A percentile compares a stretch with the other conserved stretches of the same genome.
phyloP scores from a whole-genome alignment of 176 grass and related monocot species.

The Pontederia crassipes region DNA sequence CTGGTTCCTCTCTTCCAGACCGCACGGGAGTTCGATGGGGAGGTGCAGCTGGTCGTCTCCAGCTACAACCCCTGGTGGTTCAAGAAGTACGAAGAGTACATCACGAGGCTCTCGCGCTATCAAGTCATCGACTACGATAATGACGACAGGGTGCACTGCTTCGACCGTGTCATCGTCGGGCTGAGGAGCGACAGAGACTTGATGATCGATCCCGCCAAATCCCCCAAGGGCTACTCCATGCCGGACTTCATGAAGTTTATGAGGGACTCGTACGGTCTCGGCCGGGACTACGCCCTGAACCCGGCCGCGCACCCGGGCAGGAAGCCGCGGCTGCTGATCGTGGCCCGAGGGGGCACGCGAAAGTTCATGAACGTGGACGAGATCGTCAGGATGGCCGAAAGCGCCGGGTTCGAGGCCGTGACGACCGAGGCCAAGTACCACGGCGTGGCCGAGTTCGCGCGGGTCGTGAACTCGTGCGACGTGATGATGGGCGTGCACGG shows the following conservation, averaged over 20 bases:
- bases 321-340: slow-evolving; percentile 43
- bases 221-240: slow-evolving; percentile 72
- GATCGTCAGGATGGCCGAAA: not conserved
- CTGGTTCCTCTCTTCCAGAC: slow-evolving; percentile 89
- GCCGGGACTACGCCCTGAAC: slow-evolving; percentile 29
- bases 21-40: slow-evolving; percentile 75
- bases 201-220: slow-evolving; percentile 60
- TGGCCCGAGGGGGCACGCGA: not conserved
- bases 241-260: slow-evolving; percentile 79
- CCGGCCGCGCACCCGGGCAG: slow-evolving; percentile 39
- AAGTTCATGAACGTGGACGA: slow-evolving; percentile 1
- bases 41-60: slow-evolving; percentile 69
- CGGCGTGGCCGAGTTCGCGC: slow-evolving; percentile 1
- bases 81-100: slow-evolving; percentile 49
- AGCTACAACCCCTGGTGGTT: slow-evolving; percentile 66
- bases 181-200: slow-evolving; percentile 76
- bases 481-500: slow-evolving; percentile 33
- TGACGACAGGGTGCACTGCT: slow-evolving; percentile 61
- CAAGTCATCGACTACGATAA: slow-evolving; percentile 59
- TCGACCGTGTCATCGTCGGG: slow-evolving; percentile 59
- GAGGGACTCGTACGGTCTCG: slow-evolving; percentile 47
- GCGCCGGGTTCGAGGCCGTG: slow-evolving; percentile 5
- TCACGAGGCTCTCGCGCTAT: slow-evolving; percentile 66
- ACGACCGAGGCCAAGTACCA: not conserved
- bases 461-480: slow-evolving; percentile 9